A percentile compares a stretch with the other conserved stretches of the same genome.
Conservation (phyloP, 1,284 basidiomycete genomes). For the Peniophora sp. region DNA sequence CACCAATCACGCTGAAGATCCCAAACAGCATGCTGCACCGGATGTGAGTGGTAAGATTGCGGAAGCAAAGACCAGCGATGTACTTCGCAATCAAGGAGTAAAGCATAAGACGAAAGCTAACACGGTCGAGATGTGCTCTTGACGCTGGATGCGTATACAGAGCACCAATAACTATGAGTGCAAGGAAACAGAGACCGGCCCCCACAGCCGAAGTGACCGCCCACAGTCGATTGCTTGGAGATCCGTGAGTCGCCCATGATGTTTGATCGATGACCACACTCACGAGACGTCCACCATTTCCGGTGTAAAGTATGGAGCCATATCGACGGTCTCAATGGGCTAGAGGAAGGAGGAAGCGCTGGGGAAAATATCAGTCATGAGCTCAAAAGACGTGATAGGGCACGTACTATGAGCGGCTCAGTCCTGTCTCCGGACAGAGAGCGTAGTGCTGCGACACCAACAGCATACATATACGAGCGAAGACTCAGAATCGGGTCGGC, state of each 20-base stretch:
- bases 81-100: slow-evolving; percentile 1
- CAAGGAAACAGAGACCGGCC: background rate
- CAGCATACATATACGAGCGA: too few species aligned
- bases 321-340: too few species aligned
- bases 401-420: too few species aligned
- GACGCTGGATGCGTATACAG: background rate
- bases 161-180: background rate
- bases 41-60: background rate
- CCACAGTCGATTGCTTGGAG: background rate
- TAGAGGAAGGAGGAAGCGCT: too few species aligned
- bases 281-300: background rate
- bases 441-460: too few species aligned
- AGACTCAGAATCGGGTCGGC: too few species aligned
- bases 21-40: background rate
- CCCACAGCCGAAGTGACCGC: background rate
- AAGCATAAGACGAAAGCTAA: slow-evolving; percentile 1
- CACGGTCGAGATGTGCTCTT: background rate
- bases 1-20: background rate
- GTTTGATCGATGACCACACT: background rate
- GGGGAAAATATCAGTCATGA: too few species aligned
- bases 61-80: background rate
- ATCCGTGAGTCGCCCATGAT: too few species aligned
- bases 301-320: too few species aligned
- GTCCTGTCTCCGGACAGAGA: too few species aligned
- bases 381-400: too few species aligned